Conservation (phyloP, 495 filamentous ascomycete genomes). For the Hypoxylon lienhwacheense region DNA sequence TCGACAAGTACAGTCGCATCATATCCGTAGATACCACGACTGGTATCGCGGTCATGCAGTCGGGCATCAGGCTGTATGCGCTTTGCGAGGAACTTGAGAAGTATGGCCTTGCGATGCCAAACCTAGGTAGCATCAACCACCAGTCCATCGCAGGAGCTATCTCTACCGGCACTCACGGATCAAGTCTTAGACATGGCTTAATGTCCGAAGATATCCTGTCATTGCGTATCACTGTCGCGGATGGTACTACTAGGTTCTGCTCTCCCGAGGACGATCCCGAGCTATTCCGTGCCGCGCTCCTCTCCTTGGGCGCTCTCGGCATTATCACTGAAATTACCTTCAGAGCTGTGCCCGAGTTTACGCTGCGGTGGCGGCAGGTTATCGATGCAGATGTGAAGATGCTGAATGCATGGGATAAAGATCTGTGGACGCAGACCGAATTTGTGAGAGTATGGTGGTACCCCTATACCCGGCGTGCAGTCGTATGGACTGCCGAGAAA, state of each 20-base stretch:
- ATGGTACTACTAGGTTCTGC: conserved; percentile 75
- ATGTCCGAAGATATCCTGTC: conserved; percentile 72
- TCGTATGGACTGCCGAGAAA: conserved; percentile 84
- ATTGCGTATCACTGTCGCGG: conserved; percentile 79
- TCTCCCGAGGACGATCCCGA: conserved; percentile 68
- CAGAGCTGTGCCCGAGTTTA: conserved; percentile 72
- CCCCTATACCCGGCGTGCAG: conserved; percentile 81
- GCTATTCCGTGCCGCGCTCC: conserved; percentile 84
- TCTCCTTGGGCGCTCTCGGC: conserved; percentile 86
- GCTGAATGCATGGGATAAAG: conserved; percentile 68
- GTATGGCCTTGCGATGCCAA: conserved; percentile 77
- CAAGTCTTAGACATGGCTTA: conserved; percentile 78
- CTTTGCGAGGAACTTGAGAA: conserved; percentile 70
- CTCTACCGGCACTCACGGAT: conserved; percentile 89
- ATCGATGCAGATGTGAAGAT: conserved; percentile 68
- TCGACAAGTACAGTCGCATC: conserved; percentile 78
- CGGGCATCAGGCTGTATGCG: conserved; percentile 77
- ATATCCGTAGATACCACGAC: conserved; percentile 65
- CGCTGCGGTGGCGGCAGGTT: conserved; percentile 82
- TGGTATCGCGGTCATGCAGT: conserved; percentile 72
- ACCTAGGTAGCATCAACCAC: conserved; percentile 89
- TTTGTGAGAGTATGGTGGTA: conserved; percentile 98
- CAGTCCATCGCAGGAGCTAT: conserved; percentile 95
- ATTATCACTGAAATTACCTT: conserved; percentile 88
- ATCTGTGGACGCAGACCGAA: conserved; percentile 80